phyloP scores from a whole-genome alignment of 208 protist genomes.

The Vickermania ingenoplastis region DNA sequence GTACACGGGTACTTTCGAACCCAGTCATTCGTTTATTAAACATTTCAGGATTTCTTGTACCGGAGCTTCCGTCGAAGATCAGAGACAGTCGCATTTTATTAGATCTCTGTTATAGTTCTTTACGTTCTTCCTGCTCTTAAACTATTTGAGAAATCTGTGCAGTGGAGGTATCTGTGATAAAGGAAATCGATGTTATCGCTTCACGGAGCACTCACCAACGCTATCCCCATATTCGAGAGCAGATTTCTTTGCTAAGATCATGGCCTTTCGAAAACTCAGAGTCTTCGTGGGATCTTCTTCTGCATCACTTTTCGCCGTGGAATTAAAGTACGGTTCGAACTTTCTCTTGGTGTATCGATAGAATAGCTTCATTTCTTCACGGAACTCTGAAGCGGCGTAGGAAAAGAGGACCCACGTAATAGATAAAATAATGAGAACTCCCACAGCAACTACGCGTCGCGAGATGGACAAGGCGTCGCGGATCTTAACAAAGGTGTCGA shows the following conservation, averaged over 20 bases:
- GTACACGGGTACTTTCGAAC: no score
- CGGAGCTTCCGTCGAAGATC: no score
- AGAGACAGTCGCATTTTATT: no score
- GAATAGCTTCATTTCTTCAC: conserved; percentile 16
- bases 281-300: conserved; percentile 5
- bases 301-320: conserved; percentile 19
- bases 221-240: conserved; percentile 44
- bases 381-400: conserved; percentile 14
- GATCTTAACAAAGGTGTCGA: conserved; percentile 18
- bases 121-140: no score
- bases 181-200: no score
- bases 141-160: no score
- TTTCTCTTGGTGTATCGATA: conserved; percentile 26
- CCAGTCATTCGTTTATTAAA: no score
- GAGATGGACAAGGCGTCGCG: conserved; percentile 25
- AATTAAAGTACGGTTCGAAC: conserved; percentile 21
- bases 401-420: conserved; percentile 15
- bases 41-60: no score
- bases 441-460: conserved; percentile 15
- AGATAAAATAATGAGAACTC: conserved; percentile 21
- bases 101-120: no score
- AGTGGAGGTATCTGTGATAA: no score
- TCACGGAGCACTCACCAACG: conserved; percentile 32
- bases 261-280: conserved; percentile 27
- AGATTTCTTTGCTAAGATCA: conserved; percentile 53